Evolutionary conservation across 2,329 filamentous ascomycete species (phyloP), one percentile per base, ranked within the genome.

Genomic region (Aspergillus ruber): DNA sequence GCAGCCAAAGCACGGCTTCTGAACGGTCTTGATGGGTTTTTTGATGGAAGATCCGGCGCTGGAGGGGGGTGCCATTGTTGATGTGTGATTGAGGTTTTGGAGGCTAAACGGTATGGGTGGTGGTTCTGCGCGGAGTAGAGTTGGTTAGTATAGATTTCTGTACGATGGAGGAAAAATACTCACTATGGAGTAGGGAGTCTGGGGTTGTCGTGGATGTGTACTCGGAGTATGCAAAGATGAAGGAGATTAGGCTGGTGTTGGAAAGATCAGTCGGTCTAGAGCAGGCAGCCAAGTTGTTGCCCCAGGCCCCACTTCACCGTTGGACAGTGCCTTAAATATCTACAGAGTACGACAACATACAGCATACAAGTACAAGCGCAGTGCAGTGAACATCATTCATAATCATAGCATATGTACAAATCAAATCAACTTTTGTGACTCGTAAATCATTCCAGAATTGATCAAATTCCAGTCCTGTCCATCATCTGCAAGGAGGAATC

Each of bases 1-100:
- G 44, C 68, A 71, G 3, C 68, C 66, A 45, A 71, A 70, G 42
- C 68, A 71, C 7, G 68, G 68, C 49, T 69, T 71, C 7, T 65
- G 63, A 3, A 65, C 62, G 2, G 59, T 50, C 50, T 70, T 67
- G 52, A 70, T 66, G 13, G 68, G 67, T 45, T 67, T 67, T 41
- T 57, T 63, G 44, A 70, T 58, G 0, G 65, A 65, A 15, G 65
- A 57, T 12, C 61, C 62, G 17, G 66, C 64, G 45, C 59, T 54
- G 10, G 59, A 62, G n/a, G 53, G 6, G 9, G 17, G 10, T 39
- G 36, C 17, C 15, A 20, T 39, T 39, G 36, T 39, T 12, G n/a
- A 21, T n/a, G 13, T 35, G 8, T 35, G 3, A 6, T 9, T 15
- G 20, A 4, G 35, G 12, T 18, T 15, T 7, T 6, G 10, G 15